Conservation (phyloP, 305 asterid genomes). For the Withania somnifera region DNA sequence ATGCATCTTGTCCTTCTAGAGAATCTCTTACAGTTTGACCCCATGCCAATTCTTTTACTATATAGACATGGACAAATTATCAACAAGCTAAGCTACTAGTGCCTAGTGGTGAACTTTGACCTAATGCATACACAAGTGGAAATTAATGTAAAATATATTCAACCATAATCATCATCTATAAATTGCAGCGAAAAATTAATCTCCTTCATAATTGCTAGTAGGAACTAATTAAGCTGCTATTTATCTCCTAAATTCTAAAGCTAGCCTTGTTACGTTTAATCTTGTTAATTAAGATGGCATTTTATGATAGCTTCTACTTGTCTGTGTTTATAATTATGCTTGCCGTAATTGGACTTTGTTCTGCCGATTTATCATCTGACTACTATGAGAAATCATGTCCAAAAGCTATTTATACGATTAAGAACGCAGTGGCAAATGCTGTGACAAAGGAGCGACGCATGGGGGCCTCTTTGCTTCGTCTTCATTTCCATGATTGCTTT, state of each 20-base stretch:
- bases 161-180: background rate
- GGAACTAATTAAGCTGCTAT: background rate
- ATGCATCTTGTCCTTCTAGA: background rate
- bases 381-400: conserved; percentile 46
- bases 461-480: conserved; percentile 70
- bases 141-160: background rate
- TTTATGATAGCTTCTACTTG: background rate
- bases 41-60: background rate
- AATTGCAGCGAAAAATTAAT: background rate
- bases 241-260: background rate
- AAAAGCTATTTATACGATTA: conserved; percentile 32
- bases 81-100: no score
- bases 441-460: conserved; percentile 45
- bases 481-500: conserved; percentile 76
- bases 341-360: background rate
- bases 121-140: background rate
- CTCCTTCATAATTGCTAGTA: background rate
- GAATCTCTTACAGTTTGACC: background rate
- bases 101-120: background rate
- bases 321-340: background rate
- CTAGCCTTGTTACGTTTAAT: background rate
- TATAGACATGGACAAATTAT: background rate
- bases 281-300: conserved; percentile 1
- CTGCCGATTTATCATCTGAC: conserved; percentile 20
- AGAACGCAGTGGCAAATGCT: conserved; percentile 17